phyloP scores from a whole-genome alignment of 192 early-diverging fungal species.

The Coemansia sp. region DNA sequence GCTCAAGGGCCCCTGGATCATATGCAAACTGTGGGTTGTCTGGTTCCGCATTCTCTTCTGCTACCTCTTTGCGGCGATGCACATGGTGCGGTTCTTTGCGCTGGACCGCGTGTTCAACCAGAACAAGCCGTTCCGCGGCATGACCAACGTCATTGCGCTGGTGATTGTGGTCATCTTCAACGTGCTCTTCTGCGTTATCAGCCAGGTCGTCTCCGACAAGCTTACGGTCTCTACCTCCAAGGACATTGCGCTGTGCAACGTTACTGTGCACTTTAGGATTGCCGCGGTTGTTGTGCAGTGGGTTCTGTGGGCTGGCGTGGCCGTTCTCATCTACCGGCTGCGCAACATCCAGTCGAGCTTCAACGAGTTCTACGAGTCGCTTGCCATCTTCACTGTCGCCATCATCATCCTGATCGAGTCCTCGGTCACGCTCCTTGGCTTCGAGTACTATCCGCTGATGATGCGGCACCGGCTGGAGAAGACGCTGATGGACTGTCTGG shows the following conservation, averaged over 20 bases:
- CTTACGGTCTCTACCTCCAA: slow-evolving; percentile 4
- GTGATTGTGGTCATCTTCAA: slow-evolving; percentile 13
- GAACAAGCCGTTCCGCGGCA: slow-evolving; percentile 42
- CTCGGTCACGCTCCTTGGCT: slow-evolving; percentile 30
- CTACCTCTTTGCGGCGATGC: slow-evolving; percentile 30
- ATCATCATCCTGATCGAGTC: slow-evolving; percentile 35
- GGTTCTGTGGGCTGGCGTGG: slow-evolving; percentile 34
- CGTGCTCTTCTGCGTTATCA: slow-evolving; percentile 18
- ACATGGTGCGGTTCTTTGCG: slow-evolving; percentile 42
- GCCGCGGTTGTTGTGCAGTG: slow-evolving; percentile 30
- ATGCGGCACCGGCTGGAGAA: slow-evolving; percentile 35
- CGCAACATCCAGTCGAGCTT: slow-evolving; percentile 54
- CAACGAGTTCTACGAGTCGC: slow-evolving; percentile 51
- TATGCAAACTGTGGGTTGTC: slow-evolving; percentile 47
- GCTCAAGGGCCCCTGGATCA: slow-evolving; percentile 19
- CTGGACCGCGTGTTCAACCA: slow-evolving; percentile 52
- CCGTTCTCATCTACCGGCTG: slow-evolving; percentile 41
- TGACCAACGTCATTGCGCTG: slow-evolving; percentile 7
- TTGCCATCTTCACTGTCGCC: slow-evolving; percentile 31
- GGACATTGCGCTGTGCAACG: slow-evolving; percentile 26
- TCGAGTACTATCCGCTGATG: slow-evolving; percentile 28
- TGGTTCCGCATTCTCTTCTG: slow-evolving; percentile 46
- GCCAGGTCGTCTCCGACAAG: slow-evolving; percentile 19
- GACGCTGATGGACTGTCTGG: slow-evolving; percentile 34
- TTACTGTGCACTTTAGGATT: slow-evolving; percentile 23